phyloP scores from a whole-genome alignment of 1,284 basidiomycete species.

The Cutaneotrichosporon sp. region DNA sequence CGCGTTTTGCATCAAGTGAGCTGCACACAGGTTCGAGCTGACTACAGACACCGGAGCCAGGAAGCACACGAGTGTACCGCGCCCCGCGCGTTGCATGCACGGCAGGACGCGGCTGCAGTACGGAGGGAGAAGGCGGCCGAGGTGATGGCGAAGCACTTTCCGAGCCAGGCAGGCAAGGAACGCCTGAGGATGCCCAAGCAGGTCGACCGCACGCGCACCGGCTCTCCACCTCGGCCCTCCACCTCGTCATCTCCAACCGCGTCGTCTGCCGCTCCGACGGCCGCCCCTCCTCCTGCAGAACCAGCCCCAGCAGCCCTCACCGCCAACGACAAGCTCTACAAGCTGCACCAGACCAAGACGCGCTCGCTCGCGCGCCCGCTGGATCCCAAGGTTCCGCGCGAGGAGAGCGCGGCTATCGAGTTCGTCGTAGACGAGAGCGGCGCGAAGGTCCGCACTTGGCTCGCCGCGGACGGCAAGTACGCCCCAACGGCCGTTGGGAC shows the following conservation, averaged over 20 bases:
- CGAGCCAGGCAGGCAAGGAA: conserved; percentile 24
- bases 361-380: conserved; percentile 35
- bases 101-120: conserved; percentile 31
- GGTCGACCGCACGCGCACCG: conserved; percentile 20
- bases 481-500: conserved; percentile 18
- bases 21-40: conserved; percentile 9
- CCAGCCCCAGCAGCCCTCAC: neutral
- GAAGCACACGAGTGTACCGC: conserved; percentile 38
- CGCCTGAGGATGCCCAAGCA: conserved; percentile 34
- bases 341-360: conserved; percentile 42
- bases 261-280: no score
- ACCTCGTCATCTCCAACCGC: neutral
- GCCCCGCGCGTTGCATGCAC: conserved; percentile 30
- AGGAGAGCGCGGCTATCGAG: conserved; percentile 38
- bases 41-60: conserved; percentile 36
- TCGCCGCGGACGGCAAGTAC: conserved; percentile 16
- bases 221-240: neutral
- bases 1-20: conserved; percentile 43
- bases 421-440: conserved; percentile 28
- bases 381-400: conserved; percentile 15
- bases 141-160: conserved; percentile 38
- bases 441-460: conserved; percentile 23
- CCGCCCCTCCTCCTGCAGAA: no score
- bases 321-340: conserved; percentile 38
- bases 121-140: conserved; percentile 33